These are phyloP conservation scores for Cladophialophora exuberans DNA, from an alignment of 2,329 filamentous ascomycete genomes.

Conservation along the genomic window DNA sequence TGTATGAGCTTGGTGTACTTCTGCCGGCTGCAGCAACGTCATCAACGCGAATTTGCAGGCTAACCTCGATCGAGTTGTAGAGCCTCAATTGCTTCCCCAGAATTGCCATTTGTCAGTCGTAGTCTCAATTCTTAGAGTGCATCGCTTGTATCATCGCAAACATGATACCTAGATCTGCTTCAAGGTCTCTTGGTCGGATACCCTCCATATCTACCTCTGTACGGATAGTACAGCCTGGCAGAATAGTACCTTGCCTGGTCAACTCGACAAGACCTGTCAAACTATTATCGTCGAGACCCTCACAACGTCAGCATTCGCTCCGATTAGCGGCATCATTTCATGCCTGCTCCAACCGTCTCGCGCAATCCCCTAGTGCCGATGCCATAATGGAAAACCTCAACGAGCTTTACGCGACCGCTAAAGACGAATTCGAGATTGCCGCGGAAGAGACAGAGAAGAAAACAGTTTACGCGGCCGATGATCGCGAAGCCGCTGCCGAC, in stretches of 20 bases:
- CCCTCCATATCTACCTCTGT: background rate
- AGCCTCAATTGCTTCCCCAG: background rate
- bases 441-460: conserved; percentile 53
- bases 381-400: conserved; percentile 33
- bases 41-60: background rate
- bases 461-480: conserved; percentile 59
- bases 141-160: background rate
- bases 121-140: background rate
- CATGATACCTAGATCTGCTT: conserved; percentile 9
- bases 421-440: conserved; percentile 45
- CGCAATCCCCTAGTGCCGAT: conserved; percentile 33
- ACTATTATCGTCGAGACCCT: background rate
- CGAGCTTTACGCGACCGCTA: conserved; percentile 36
- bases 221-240: background rate
- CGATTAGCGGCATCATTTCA: conserved; percentile 21
- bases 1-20: no score
- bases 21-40: background rate
- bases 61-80: background rate
- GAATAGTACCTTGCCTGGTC: background rate
- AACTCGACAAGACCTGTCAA: background rate
- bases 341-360: conserved; percentile 11
- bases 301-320: background rate
- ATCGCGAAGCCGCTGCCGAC: conserved; percentile 57
- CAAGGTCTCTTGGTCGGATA: background rate
- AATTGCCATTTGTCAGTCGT: background rate